A percentile compares a stretch with the other conserved stretches of the same genome.
Evolutionary conservation across 257 asterid species (phyloP).

Genomic region (Solanum infundibuliforme): DNA sequence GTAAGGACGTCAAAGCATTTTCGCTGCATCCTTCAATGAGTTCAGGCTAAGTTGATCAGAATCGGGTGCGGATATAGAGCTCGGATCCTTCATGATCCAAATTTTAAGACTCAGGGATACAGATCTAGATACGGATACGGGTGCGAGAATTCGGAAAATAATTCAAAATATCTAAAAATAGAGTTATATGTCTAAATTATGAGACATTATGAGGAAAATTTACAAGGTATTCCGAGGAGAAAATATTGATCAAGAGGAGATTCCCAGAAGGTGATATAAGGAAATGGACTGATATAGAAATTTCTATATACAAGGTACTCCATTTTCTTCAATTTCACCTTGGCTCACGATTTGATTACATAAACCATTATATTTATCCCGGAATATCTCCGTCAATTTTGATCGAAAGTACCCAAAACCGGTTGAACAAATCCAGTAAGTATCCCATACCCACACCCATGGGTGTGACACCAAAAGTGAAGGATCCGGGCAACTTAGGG

Average conservation of each 20-base stretch:
- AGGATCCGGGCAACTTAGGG: not conserved
- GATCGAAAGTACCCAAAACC: not conserved
- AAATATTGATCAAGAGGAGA: not conserved
- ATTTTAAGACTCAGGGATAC: not conserved
- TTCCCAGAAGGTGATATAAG: not conserved
- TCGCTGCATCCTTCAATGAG: not conserved
- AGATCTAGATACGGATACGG: not conserved
- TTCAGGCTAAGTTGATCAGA: not conserved
- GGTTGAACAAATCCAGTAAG: not conserved
- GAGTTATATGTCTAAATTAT: not conserved
- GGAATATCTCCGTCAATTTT: not conserved
- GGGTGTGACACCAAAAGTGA: not conserved
- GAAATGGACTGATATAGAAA: not conserved
- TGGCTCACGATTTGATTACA: not conserved
- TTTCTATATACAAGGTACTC: not conserved
- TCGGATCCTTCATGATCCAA: not conserved
- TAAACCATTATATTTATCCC: not conserved
- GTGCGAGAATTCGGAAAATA: not conserved
- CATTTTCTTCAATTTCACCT: not conserved
- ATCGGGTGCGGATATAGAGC: not conserved
- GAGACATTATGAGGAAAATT: not conserved
- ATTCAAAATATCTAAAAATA: not conserved
- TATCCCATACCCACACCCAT: not conserved
- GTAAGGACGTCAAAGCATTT: not conserved
- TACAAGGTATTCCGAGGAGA: not conserved